Base-by-base conservation (phyloP, 2,329 filamentous ascomycete genomes). In the Plectosphaerella plurivora region DNA sequence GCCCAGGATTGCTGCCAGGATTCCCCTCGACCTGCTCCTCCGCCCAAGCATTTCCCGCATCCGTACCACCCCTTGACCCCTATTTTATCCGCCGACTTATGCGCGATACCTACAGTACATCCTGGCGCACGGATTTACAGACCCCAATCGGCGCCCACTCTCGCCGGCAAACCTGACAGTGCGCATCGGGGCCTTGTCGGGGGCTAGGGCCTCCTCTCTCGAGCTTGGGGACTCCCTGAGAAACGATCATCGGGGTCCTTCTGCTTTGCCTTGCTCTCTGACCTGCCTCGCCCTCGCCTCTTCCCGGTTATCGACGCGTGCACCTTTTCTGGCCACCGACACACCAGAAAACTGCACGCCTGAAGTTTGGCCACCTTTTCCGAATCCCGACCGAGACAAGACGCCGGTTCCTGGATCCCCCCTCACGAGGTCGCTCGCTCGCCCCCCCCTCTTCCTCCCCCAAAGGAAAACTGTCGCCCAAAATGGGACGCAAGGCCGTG, bases 401-500 rank as follows among this genome's bases (percentile, higher is more conserved):
- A 33, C 28, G 28, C 28, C 28, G 3, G 28, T 33, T 33, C 28
- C 28, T 33, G 28, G 28, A 33, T 33, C 28, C 28, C 28, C 28
- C 28, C 28, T 33, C 28, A 33, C 28, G 28, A 33, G 28, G 28
- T 33, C 28, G 22, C 22, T 22, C 22, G 22, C 22, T 22, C 22
- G 22, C 28, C 28, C 28, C 28, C 28, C 28, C 28, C 28, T 33
- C 28, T 33, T 33, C 28, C 28, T 33, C 28, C 28, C 28, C 8
- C n/a, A n/a, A 33, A 33, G 7, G 28, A 11, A 12, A 44, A 20
- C 6, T 20, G 18, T 44, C 41, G 41, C 41, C 48, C 39, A 50
- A 33, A 50, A 83, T 83, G 79, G 78, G 74, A 70, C 80, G 79
- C 67, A 83, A 81, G 69, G 70, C 76, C 63, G 77, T 74, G 68